A percentile compares a stretch with the other conserved stretches of the same genome.
These are phyloP conservation scores for Monosporascus sp. DNA, from an alignment of 2,329 filamentous ascomycete species.

Conservation along the genomic window DNA sequence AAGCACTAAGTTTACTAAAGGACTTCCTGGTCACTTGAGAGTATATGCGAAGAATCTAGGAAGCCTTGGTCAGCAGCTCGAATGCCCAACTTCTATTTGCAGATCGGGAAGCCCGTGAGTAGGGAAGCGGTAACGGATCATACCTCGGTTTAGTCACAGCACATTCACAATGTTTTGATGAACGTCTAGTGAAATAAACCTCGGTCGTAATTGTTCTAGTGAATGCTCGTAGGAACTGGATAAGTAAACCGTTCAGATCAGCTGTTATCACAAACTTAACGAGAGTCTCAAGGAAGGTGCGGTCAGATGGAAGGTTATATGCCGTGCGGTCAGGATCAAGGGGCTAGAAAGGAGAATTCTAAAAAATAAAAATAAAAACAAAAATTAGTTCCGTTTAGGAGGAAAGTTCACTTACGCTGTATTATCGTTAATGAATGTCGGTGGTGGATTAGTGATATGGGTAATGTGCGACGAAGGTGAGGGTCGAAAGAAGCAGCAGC, in stretches of 20 bases:
- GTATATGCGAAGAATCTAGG: no score
- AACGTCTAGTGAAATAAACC: background rate
- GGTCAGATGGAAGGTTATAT: background rate
- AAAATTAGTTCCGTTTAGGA: background rate
- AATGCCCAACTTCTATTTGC: no score
- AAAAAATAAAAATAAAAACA: background rate
- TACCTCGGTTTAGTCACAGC: background rate
- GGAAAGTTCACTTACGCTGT: background rate
- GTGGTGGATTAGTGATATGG: background rate
- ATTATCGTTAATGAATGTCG: background rate
- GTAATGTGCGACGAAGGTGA: background rate
- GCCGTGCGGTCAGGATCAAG: background rate
- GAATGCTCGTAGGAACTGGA: background rate
- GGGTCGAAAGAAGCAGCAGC: background rate
- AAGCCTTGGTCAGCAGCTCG: no score
- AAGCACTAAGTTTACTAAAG: background rate
- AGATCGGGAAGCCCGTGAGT: no score
- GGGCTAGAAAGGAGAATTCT: background rate
- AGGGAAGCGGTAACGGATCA: background rate
- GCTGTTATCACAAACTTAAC: background rate
- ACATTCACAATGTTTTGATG: background rate
- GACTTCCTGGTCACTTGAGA: background rate
- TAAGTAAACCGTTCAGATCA: background rate
- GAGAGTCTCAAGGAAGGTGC: background rate
- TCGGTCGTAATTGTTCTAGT: background rate